phyloP scores from a whole-genome alignment of 2,329 filamentous ascomycete species.

The Bipolaris bicolor region DNA sequence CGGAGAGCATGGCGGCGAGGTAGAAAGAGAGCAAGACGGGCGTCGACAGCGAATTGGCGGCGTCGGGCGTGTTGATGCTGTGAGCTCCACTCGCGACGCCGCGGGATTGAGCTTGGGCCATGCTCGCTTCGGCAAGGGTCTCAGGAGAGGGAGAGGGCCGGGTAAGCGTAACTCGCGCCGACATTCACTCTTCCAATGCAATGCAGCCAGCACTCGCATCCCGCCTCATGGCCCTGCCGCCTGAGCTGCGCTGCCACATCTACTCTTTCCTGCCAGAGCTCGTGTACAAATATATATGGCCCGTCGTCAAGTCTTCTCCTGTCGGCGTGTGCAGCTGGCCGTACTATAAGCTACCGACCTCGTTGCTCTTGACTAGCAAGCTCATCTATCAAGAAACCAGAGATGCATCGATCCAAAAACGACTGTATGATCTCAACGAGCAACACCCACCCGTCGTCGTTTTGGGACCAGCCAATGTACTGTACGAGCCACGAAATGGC shows the following conservation, averaged over 20 bases:
- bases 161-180: too few species aligned
- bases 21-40: not conserved
- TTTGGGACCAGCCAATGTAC: not conserved
- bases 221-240: not conserved
- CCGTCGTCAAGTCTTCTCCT: not conserved
- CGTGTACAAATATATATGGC: conserved; percentile 1
- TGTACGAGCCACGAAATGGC: not conserved
- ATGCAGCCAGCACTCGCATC: not conserved
- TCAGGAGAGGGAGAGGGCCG: not conserved
- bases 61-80: conserved; percentile 14
- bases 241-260: not conserved
- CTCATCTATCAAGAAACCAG: not conserved
- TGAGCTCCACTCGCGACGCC: conserved; percentile 17
- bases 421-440: not conserved
- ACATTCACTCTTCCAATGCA: not conserved
- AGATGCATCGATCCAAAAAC: not conserved
- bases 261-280: not conserved
- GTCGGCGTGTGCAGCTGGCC: not conserved
- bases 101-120: conserved; percentile 21
- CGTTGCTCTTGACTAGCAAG: not conserved
- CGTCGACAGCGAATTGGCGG: conserved; percentile 14
- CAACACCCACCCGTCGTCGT: not conserved
- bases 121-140: conserved; percentile 6
- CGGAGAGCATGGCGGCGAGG: conserved; percentile 76
- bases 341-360: not conserved